Conservation (phyloP, 805 yeast species). For the Candida golubevii region DNA sequence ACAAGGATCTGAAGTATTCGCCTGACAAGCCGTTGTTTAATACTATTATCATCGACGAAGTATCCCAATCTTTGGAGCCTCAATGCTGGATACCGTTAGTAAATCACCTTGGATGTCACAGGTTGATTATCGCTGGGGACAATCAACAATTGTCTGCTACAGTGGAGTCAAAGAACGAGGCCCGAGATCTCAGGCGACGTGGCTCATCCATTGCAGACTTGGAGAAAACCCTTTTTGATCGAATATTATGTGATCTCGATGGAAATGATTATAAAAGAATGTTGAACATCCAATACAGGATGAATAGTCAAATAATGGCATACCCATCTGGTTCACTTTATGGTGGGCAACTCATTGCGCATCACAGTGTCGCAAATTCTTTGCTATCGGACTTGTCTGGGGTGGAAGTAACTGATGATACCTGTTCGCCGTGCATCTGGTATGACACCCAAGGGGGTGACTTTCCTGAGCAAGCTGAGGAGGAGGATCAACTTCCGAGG, state of each 20-base stretch:
- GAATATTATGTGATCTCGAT: slow-evolving; percentile 49
- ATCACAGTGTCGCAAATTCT: slow-evolving; percentile 48
- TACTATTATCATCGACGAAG: slow-evolving; percentile 88
- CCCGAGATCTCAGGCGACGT: slow-evolving; percentile 7
- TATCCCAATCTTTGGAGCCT: slow-evolving; percentile 89
- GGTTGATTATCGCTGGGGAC: slow-evolving; percentile 86
- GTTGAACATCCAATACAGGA: slow-evolving; percentile 78
- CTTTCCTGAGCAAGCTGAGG: slow-evolving; percentile 54
- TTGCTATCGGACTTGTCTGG: slow-evolving; percentile 48
- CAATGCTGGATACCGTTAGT: slow-evolving; percentile 95
- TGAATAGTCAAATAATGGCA: slow-evolving; percentile 74
- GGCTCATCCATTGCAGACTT: slow-evolving; percentile 42
- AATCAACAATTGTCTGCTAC: slow-evolving; percentile 91
- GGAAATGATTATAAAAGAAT: slow-evolving; percentile 49
- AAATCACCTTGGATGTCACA: slow-evolving; percentile 51
- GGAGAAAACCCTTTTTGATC: slow-evolving; percentile 73
- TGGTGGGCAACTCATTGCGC: slow-evolving; percentile 58
- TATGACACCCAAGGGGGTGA: slow-evolving; percentile 92
- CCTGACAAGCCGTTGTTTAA: slow-evolving; percentile 50
- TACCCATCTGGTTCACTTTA: slow-evolving; percentile 70
- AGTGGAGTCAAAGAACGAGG: slow-evolving; percentile 49
- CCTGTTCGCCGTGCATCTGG: slow-evolving; percentile 63
- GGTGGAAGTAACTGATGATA: slow-evolving; percentile 49
- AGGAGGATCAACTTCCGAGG: slow-evolving; percentile 17
- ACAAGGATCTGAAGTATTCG: slow-evolving; percentile 27